Base-by-base conservation (phyloP, 768 basidiomycete species). In the Rhizopogon roseolus region DNA sequence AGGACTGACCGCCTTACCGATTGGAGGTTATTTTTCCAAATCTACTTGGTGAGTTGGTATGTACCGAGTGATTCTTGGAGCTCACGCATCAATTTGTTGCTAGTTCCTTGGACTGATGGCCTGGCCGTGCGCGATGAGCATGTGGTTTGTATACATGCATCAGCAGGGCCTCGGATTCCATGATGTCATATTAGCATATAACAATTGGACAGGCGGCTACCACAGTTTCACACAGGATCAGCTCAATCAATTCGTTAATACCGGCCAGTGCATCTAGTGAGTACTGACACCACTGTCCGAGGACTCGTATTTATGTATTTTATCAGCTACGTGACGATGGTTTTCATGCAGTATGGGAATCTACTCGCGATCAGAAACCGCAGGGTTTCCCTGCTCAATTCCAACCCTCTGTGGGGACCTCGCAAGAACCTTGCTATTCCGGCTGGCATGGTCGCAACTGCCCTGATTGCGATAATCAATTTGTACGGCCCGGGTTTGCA, bases 1-100 rank as follows among this genome's bases (percentile, higher is more conserved):
- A 72, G 77, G 50, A 78, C 65, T 17, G 80, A 81, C 57, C 71
- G 75, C 37, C 66, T 81, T 29, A 78, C 78, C 6, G 71, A 81
- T 60, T 76, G 73, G 74, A 73, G 68, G 53, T 65, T 80, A 52
- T 73, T 80, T 61, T 41, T 74, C 45, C 80, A 80, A 54, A 78
- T 76, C 0, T 80, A 79, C 49, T 57, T 74, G 49, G 76, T 77
- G 50, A 50, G 75, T 50, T 56, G 58, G 49, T 11, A 62, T 32
- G 6, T 1, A 4, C 62, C 5, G 17, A 48, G 19, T 16, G 22
- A 43, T 40, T 4, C 7, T 38, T 41, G 4, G 10, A 8, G 43
- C 13, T 49, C 16, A 37, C 38, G 6, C 22, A 38, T 55, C 57
- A 61, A n/a, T 55, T 14, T 16, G 22, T 52, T 11, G 41, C 41